Evolutionary conservation across 352 stramenopile species (phyloP), one percentile per base, ranked within the genome.

Genomic region (Phytophthora pseudosyringae): DNA sequence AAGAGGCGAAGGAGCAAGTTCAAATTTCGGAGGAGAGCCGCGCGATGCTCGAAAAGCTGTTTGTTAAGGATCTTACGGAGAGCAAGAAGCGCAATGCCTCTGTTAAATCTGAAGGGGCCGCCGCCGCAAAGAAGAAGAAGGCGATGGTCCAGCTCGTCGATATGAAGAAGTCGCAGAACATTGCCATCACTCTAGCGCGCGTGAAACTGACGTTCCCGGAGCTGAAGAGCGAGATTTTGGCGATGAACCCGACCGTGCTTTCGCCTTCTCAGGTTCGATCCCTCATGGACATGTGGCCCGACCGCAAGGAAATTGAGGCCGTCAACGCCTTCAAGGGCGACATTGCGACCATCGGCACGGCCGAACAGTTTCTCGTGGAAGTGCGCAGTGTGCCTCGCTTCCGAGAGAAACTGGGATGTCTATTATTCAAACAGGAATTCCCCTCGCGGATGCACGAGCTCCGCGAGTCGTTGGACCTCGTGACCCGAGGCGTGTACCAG

Each of bases 131-230:
- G 43, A 81, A 88, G 50, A 89, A 90, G 68, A 88, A 88, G 56
- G 77, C 85, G 26, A 79, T 91, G 59, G 74, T 94, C 26, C 76
- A 82, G 26, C 74, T 95, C 33, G 89, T 95, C 39, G 87, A 95
- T 58, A 91, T 93, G 81, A 95, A 95, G 49, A 95, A 94, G 51
- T 89, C 85, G 16, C 87, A 95, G 64, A 95, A 95, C 66, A 93
- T 95, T 51, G 78, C 85, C 9, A 95, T 95, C 48, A 93, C 85
- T 12, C 46, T 95, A 35, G 87, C 87, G 2, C 83, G 87, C 32
- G 77, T 95, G 1, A 94, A 94, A 67, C 58, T 92, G 18, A 52
- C 64, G 7, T 93, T 90, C 52, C 62, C 83, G 0, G 72, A 92
- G 61, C 69, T 95, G 11, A 91, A 90, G 63, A 74, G 68, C 18